These are phyloP conservation scores for Hyaloscypha finlandica DNA, from an alignment of 495 filamentous ascomycete genomes.

Conservation along the genomic window DNA sequence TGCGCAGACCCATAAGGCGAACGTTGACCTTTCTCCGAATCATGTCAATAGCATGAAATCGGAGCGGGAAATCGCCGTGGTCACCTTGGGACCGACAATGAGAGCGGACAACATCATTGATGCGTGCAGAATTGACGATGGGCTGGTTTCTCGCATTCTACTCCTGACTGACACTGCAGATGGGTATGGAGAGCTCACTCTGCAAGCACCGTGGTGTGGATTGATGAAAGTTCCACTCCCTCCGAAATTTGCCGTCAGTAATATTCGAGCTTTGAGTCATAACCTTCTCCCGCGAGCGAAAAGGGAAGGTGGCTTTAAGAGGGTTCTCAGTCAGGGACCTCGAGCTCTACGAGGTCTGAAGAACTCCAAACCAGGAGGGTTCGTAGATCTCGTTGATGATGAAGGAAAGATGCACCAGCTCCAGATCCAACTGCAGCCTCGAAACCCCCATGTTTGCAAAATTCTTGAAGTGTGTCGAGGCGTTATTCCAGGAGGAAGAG, in stretches of 20 bases:
- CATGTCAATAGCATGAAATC: constrained; percentile 21
- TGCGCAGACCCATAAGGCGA: constrained; percentile 40
- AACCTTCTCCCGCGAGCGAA: constrained; percentile 20
- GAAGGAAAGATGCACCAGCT: constrained; percentile 63
- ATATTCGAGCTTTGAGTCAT: constrained; percentile 32
- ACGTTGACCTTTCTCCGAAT: constrained; percentile 17
- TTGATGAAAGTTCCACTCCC: constrained; percentile 56
- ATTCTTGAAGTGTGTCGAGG: constrained; percentile 62
- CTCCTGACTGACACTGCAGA: constrained; percentile 66
- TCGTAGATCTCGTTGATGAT: constrained; percentile 65
- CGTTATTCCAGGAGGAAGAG: constrained; percentile 56
- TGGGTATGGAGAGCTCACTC: constrained; percentile 62
- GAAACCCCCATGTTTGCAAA: constrained; percentile 58
- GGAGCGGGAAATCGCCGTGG: constrained; percentile 30
- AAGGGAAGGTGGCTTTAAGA: constrained; percentile 54
- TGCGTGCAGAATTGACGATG: constrained; percentile 73
- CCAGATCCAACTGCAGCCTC: constrained; percentile 65
- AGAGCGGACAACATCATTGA: constrained; percentile 67
- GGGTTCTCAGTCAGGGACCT: constrained; percentile 52
- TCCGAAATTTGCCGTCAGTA: constrained; percentile 27
- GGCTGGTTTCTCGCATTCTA: constrained; percentile 65
- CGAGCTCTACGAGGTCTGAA: constrained; percentile 45
- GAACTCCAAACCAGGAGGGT: constrained; percentile 51
- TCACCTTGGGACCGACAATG: constrained; percentile 45
- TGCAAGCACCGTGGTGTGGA: constrained; percentile 76